Evolutionary conservation across 2,329 filamentous ascomycete species (phyloP).

Genomic region (Cladosporium velox): DNA sequence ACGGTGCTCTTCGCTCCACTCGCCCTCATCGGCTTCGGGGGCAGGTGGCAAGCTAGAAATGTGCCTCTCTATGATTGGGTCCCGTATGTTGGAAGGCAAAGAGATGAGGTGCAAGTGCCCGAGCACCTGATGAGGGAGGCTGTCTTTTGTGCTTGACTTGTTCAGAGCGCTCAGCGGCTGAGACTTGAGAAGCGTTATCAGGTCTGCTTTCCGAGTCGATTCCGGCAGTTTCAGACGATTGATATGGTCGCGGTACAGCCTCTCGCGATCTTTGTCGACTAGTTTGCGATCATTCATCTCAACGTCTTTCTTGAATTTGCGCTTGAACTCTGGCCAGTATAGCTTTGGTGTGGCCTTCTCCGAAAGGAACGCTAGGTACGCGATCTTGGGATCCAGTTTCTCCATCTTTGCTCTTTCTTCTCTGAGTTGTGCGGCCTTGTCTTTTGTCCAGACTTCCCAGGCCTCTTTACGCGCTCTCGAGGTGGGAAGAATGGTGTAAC

Average conservation of each 20-base stretch:
- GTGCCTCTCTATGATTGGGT: slow-evolving; percentile 66
- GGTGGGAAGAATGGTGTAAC: slow-evolving; percentile 80
- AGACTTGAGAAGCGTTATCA: slow-evolving; percentile 64
- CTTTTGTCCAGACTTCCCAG: slow-evolving; percentile 81
- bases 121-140: slow-evolving; percentile 64
- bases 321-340: slow-evolving; percentile 95
- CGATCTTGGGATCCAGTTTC: slow-evolving; percentile 79
- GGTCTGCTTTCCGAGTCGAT: slow-evolving; percentile 67
- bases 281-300: slow-evolving; percentile 72
- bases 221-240: slow-evolving; percentile 65
- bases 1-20: slow-evolving; percentile 55
- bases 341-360: slow-evolving; percentile 84
- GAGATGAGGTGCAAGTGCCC: slow-evolving; percentile 71
- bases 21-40: slow-evolving; percentile 38
- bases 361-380: slow-evolving; percentile 79
- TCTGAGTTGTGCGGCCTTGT: slow-evolving; percentile 71
- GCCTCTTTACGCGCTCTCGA: slow-evolving; percentile 80
- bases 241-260: slow-evolving; percentile 74
- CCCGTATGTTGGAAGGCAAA: slow-evolving; percentile 61
- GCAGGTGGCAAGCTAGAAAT: slow-evolving; percentile 60
- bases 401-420: slow-evolving; percentile 72
- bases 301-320: slow-evolving; percentile 81
- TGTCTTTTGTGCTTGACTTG: slow-evolving; percentile 56
- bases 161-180: slow-evolving; percentile 63
- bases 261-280: slow-evolving; percentile 71